These are phyloP conservation scores for Rhodotorula glutinis DNA, from an alignment of 1,284 basidiomycete genomes.

Conservation along the genomic window DNA sequence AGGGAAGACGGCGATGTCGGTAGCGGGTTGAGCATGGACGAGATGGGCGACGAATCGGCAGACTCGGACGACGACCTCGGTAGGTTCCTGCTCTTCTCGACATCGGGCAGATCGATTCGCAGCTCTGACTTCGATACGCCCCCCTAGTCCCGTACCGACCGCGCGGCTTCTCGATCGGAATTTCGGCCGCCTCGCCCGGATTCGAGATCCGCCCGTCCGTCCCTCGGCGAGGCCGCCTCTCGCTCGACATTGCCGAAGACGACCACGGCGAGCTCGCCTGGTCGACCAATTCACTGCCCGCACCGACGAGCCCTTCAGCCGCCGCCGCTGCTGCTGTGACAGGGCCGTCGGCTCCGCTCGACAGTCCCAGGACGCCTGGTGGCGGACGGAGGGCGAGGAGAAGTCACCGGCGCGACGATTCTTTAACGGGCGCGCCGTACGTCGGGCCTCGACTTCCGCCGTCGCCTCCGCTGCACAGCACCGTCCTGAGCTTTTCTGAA, in stretches of 20 bases:
- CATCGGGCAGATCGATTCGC: no score
- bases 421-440: constrained; percentile 12
- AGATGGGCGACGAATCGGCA: background rate
- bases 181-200: constrained; percentile 42
- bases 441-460: constrained; percentile 4
- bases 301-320: background rate
- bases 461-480: background rate
- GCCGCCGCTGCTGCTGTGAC: background rate
- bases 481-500: background rate
- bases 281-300: background rate
- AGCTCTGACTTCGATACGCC: no score
- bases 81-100: background rate
- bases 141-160: constrained; percentile 36
- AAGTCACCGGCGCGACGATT: background rate
- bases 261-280: background rate
- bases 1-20: constrained; percentile 6
- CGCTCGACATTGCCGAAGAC: constrained; percentile 12
- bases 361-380: background rate
- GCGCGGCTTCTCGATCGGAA: constrained; percentile 41
- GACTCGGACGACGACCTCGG: constrained; percentile 15
- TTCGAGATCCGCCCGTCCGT: constrained; percentile 41
- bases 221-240: background rate
- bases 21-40: background rate
- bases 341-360: background rate
- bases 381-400: background rate